A percentile compares a stretch with the other conserved stretches of the same genome.
Evolutionary conservation across 805 yeast species (phyloP).

Genomic region (Hanseniaspora guilliermondii): DNA sequence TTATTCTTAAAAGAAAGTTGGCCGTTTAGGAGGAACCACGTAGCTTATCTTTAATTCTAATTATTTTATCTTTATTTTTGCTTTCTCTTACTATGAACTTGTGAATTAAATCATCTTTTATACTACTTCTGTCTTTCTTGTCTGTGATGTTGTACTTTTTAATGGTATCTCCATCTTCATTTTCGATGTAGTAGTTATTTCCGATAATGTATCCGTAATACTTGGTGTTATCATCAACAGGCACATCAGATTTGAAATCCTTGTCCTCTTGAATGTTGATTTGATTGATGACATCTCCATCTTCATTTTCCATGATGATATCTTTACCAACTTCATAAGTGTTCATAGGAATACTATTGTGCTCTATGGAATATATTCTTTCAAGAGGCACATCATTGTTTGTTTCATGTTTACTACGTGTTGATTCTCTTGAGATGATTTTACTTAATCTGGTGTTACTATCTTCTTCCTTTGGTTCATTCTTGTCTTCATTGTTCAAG

Average conservation of each 20-base stretch:
- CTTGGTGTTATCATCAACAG: slow-evolving; percentile 17
- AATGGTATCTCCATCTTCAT: slow-evolving; percentile 82
- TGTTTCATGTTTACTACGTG: slow-evolving; percentile 17
- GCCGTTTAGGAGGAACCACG: background rate
- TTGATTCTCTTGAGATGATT: background rate
- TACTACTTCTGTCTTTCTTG: background rate
- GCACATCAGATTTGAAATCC: background rate
- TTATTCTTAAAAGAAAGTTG: no score
- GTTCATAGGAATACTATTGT: slow-evolving; percentile 23
- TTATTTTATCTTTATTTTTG: background rate
- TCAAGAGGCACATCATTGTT: slow-evolving; percentile 13
- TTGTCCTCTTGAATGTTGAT: slow-evolving; percentile 21
- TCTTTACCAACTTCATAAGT: slow-evolving; percentile 60
- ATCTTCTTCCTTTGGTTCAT: slow-evolving; percentile 12
- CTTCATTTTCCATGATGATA: slow-evolving; percentile 65
- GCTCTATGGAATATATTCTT: slow-evolving; percentile 19
- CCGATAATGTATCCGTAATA: slow-evolving; percentile 67
- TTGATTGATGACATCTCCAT: slow-evolving; percentile 67
- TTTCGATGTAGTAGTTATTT: slow-evolving; percentile 69
- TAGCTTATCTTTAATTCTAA: background rate
- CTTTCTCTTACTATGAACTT: slow-evolving; percentile 8
- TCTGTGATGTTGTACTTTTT: slow-evolving; percentile 67
- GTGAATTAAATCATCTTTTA: background rate
- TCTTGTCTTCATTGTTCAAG: background rate
- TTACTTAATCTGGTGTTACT: background rate